Evolutionary conservation across 2,329 filamentous ascomycete species (phyloP), one percentile per base, ranked within the genome.

Genomic region (Xylaria sp.): DNA sequence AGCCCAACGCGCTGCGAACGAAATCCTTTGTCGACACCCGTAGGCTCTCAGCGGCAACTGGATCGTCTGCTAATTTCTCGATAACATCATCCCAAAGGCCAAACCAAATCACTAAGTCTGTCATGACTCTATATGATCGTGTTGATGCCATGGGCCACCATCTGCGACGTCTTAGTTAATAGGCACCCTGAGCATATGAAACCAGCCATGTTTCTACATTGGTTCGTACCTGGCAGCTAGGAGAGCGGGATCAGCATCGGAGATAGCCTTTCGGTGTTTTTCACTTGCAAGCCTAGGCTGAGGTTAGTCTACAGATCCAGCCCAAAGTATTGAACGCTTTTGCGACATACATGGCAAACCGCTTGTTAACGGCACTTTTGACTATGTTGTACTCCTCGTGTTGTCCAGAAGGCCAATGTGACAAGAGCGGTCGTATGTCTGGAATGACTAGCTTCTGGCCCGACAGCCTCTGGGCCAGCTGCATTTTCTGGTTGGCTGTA

Each of bases 21-120:
- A 76, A 71, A 15, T 60, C 57, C 57, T 77, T 77, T 8, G 76
- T 77, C 28, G 70, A 62, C 8, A 39, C 37, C 1, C 76, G 73
- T 2, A 77, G 64, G 3, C 50, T 56, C 34, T 74, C 72, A 10
- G 75, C 74, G 3, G 71, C 73, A 4, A 15, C 41, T 1, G 63
- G 50, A 15, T 74, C 69, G 3, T 69, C 32, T 2, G 28, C 39
- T 13, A 77, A 63, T 3, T 52, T 66, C 70, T 77, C 75, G 34
- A 74, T 68, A 51, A 70, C 63, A 54, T 77, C 76, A 32, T 77
- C 76, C 74, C 74, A 77, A 39, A 76, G 46, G 10, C 69, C 70
- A 44, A 77, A 76, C 75, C 75, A 77, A 41, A 75, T 74, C 32
- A 76, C 70, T 9, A 75, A 37, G 52, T 77, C 73, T 18, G 71